Evolutionary conservation across 208 protist genomes (phyloP).

Genomic region (Strigomonas oncopelti): DNA sequence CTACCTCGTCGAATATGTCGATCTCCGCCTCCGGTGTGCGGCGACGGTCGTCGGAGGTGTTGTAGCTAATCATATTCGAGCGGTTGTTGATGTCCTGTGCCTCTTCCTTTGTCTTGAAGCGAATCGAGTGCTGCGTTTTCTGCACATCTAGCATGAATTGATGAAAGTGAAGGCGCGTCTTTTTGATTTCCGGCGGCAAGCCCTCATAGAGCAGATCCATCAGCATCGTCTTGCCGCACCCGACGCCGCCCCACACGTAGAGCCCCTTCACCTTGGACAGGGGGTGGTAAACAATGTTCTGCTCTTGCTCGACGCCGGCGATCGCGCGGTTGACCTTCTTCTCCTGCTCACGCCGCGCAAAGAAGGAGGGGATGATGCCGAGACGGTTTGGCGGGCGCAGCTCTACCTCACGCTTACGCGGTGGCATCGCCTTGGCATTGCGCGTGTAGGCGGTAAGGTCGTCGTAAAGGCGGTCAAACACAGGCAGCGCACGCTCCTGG

Average conservation of each 20-base stretch:
- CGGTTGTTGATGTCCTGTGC: conserved; percentile 23
- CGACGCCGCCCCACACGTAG: conserved; percentile 94
- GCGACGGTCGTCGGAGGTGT: conserved; percentile 36
- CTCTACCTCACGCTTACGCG: conserved; percentile 58
- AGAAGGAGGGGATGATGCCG: conserved; percentile 77
- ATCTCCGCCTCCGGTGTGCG: conserved; percentile 69
- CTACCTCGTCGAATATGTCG: conserved; percentile 81
- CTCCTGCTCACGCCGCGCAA: conserved; percentile 66
- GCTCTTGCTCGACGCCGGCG: conserved; percentile 8
- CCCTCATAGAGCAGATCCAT: conserved; percentile 95
- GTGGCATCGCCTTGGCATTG: conserved; percentile 25
- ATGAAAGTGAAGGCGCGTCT: conserved; percentile 93
- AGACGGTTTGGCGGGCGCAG: conserved; percentile 78
- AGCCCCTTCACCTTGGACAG: conserved; percentile 85
- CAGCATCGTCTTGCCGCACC: conserved; percentile 95
- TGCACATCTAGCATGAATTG: conserved; percentile 96
- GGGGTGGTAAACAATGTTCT: conserved; percentile 46
- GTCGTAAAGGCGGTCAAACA: conserved; percentile 79
- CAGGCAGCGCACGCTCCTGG: conserved; percentile 58
- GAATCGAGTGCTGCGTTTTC: conserved; percentile 70
- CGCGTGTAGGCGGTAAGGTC: conserved; percentile 61
- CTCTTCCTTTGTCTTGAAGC: conserved; percentile 58
- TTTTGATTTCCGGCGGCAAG: conserved; percentile 63
- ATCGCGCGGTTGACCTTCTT: conserved; percentile 52
- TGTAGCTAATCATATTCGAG: conserved; percentile 49